Evolutionary conservation across 2,329 filamentous ascomycete genomes (phyloP).

Genomic region (Colletotrichum paranaense): DNA sequence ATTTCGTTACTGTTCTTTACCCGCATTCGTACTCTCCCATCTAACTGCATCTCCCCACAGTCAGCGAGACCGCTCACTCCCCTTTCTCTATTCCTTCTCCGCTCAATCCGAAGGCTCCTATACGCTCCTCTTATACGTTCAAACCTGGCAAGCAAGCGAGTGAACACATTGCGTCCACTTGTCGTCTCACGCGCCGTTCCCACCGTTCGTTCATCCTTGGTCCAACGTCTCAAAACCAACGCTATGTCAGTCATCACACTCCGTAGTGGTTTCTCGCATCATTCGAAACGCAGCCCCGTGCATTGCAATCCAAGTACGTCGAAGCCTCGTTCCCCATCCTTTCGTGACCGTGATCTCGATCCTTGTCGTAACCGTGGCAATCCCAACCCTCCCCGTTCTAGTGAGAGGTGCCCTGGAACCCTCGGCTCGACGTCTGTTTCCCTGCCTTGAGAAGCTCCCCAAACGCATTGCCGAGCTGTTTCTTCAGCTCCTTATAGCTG

Average conservation of each 20-base stretch:
- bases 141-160: background rate
- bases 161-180: background rate
- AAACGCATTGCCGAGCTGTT: slow-evolving; percentile 68
- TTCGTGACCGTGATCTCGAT: background rate
- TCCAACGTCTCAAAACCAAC: slow-evolving; percentile 20
- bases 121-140: slow-evolving; percentile 2
- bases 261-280: background rate
- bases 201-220: background rate
- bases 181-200: background rate
- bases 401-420: slow-evolving; percentile 44
- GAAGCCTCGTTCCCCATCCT: background rate
- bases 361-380: background rate
- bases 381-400: slow-evolving; percentile 23
- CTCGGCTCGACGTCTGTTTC: slow-evolving; percentile 45
- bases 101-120: background rate
- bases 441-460: slow-evolving; percentile 65
- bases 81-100: slow-evolving; percentile 4
- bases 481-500: slow-evolving; percentile 88
- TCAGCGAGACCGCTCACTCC: background rate
- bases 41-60: background rate
- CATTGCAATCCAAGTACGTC: background rate
- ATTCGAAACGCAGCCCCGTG: background rate
- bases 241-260: background rate
- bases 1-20: slow-evolving; percentile 12
- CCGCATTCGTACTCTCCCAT: background rate